Base-by-base conservation (phyloP, 2,329 filamentous ascomycete genomes). In the Cytospora paraplurivora region DNA sequence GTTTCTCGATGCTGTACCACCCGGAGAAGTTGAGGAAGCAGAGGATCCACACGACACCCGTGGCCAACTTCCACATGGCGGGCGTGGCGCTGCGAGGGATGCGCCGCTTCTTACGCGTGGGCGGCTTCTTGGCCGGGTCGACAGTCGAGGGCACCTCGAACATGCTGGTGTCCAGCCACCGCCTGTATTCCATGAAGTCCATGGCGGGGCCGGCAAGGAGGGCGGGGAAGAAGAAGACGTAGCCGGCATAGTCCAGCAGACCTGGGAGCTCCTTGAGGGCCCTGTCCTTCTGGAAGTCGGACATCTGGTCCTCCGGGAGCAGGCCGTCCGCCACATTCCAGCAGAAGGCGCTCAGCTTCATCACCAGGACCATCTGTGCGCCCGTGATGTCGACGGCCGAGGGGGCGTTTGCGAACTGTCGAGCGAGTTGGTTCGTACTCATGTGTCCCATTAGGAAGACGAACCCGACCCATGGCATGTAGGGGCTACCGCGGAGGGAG, bases 381-480 rank as follows among this genome's bases (percentile, higher is more conserved):
- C 90, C 93, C 0, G 94, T 97, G 69, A 99, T 93, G 74, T 99
- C 95, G 64, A 97, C 82, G 1, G 79, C 77, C 47, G 85, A 82
- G 0, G 91, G 85, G 66, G 86, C 82, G 69, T 90, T 82, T 47
- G 84, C 79, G 47, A 88, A 85, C 76, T 96, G 92, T 47, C 96
- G 90, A 63, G 86, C 80, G 67, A 99, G 89, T 75, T 99, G 95
- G 74, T 87, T 96, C 71, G 94, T 75, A 53, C 93, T 94, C 89
- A 98, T 91, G 77, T 99, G 94, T 62, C 88, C 89, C 94, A 99
- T 98, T 63, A 97, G 80, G 73, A 96, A 97, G 56, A 92, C 81
- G 76, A 99, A 99, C 65, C 88, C 93, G 56, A 97, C 82, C 95
- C 95, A 99, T 79, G 95, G 95, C 95, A 99, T 99, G 74, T 94